phyloP scores from a whole-genome alignment of 345 rosid species.

The Gossypium anomalum region DNA sequence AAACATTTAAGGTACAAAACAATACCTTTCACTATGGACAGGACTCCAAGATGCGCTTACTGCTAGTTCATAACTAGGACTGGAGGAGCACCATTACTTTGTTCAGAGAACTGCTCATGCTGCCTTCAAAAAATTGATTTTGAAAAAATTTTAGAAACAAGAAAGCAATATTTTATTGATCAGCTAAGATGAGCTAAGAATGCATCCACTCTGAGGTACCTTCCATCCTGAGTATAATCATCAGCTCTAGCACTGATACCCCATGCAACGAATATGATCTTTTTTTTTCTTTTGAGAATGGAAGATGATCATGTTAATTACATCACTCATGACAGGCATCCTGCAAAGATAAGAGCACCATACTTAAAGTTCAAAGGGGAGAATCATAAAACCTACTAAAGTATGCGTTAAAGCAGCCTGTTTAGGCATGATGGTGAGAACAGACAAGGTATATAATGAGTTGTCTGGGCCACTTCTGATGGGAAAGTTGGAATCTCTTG shows the following conservation, averaged over 20 bases:
- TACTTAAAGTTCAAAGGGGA: neutral
- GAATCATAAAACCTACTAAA: neutral
- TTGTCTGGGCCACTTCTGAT: too few species aligned
- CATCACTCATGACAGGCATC: too few species aligned
- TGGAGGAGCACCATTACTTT: constrained; percentile 70
- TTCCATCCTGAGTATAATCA: constrained; percentile 60
- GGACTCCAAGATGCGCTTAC: constrained; percentile 70
- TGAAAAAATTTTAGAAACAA: constrained; percentile 23
- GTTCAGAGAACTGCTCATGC: too few species aligned
- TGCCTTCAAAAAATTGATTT: neutral
- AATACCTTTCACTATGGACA: constrained; percentile 65
- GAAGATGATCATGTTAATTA: too few species aligned
- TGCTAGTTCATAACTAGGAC: constrained; percentile 41
- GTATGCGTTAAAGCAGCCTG: too few species aligned
- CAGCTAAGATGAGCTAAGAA: constrained; percentile 15
- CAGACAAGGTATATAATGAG: too few species aligned
- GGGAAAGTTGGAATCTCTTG: too few species aligned
- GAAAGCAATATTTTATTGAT: too few species aligned
- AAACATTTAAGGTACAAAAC: constrained; percentile 14
- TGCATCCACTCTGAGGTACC: constrained; percentile 35
- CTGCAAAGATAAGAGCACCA: neutral
- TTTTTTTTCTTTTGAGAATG: too few species aligned
- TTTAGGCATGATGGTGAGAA: too few species aligned
- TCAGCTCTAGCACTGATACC: constrained; percentile 61
- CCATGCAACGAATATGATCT: neutral